Percentiles rank a stretch among this genome's conserved stretches.
These are phyloP conservation scores for Hymenoscyphus fructigenus DNA, from an alignment of 2,329 filamentous ascomycete species.

Conservation along the genomic window DNA sequence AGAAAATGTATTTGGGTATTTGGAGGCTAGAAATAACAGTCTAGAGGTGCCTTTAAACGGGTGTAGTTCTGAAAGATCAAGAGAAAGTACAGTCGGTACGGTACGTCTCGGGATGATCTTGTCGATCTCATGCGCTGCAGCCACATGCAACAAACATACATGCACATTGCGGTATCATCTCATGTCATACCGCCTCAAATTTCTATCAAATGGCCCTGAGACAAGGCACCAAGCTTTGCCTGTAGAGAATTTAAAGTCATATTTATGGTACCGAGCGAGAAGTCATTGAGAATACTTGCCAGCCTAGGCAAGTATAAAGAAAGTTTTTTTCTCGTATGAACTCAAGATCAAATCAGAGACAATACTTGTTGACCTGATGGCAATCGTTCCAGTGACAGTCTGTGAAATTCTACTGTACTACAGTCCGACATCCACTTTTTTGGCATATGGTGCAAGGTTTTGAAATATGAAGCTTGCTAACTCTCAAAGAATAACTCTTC, in stretches of 20 bases:
- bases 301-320: too few species aligned
- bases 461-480: background rate
- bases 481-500: too few species aligned
- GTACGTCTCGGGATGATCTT: too few species aligned
- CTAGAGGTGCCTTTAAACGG: too few species aligned
- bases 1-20: background rate
- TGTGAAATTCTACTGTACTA: background rate
- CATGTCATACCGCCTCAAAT: background rate
- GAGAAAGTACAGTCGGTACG: too few species aligned
- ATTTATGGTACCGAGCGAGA: too few species aligned
- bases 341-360: too few species aligned
- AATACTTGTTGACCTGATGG: background rate
- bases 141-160: background rate
- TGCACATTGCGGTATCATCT: background rate
- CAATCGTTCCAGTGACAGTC: too few species aligned
- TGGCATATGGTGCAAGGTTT: background rate
- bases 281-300: background rate
- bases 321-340: too few species aligned
- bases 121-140: too few species aligned
- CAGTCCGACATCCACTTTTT: background rate
- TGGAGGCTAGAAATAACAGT: too few species aligned
- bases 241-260: too few species aligned
- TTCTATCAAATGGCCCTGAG: background rate
- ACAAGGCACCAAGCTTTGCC: background rate
- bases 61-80: background rate